Evolutionary conservation across 345 rosid genomes (phyloP).

Genomic region (Microthlaspi erraticum): DNA sequence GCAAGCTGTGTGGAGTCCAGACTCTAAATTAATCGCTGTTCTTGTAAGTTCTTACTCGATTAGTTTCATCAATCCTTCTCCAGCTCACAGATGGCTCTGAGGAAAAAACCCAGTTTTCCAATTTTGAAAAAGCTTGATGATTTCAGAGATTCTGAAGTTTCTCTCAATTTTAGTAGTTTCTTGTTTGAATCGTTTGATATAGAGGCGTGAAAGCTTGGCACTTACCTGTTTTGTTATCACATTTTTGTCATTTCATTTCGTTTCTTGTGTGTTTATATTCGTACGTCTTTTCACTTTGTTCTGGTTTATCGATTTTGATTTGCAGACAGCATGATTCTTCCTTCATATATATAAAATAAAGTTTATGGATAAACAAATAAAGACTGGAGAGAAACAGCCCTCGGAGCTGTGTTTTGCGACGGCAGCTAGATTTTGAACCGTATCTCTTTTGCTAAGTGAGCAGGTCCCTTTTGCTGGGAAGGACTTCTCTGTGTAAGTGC

Average conservation of each 20-base stretch:
- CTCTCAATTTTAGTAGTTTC: not conserved
- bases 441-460: conserved; percentile 78
- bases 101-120: not conserved
- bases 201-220: not conserved
- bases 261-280: not conserved
- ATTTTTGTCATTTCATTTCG: no score
- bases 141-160: not conserved
- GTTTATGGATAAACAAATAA: conserved; percentile 70
- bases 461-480: conserved; percentile 80
- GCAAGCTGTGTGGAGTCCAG: conserved; percentile 93
- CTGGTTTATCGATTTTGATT: not conserved
- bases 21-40: conserved; percentile 78
- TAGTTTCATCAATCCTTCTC: not conserved
- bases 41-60: conserved; percentile 59
- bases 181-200: conserved; percentile 10
- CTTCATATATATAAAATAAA: conserved; percentile 88
- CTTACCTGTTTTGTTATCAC: not conserved
- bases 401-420: conserved; percentile 68
- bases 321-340: conserved; percentile 90
- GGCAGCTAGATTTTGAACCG: no score
- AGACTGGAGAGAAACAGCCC: conserved; percentile 78
- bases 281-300: conserved; percentile 3
- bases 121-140: conserved; percentile 4
- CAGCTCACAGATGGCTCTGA: conserved; percentile 13
- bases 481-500: conserved; percentile 77